These are phyloP conservation scores for Chlorokybus atmophyticus DNA, from an alignment of 139 green algal species.

Conservation along the genomic window DNA sequence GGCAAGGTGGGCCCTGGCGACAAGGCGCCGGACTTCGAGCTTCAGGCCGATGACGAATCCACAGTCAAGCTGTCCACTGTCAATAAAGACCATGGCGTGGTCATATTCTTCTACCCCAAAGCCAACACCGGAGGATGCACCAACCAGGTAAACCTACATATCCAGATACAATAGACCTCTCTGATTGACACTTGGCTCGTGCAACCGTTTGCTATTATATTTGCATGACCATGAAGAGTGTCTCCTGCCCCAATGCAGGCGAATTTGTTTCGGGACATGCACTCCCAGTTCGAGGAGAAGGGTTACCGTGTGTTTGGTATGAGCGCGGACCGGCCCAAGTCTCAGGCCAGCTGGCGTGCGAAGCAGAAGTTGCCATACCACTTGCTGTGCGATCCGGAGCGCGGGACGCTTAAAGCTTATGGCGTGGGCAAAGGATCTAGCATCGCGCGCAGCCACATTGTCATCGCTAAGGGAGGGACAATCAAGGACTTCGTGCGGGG, in stretches of 20 bases:
- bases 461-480: neutral
- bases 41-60: neutral
- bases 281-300: conserved; percentile 8
- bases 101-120: conserved; percentile 37
- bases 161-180: too few species aligned
- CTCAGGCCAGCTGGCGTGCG: conserved; percentile 31
- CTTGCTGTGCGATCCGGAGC: conserved; percentile 35
- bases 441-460: neutral
- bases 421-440: too few species aligned
- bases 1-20: too few species aligned
- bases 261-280: conserved; percentile 29
- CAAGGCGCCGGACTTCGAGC: too few species aligned
- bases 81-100: conserved; percentile 9
- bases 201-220: too few species aligned
- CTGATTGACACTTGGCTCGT: too few species aligned
- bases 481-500: neutral
- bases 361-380: conserved; percentile 31
- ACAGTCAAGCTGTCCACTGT: neutral
- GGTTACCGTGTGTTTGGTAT: conserved; percentile 34
- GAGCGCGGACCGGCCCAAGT: conserved; percentile 36
- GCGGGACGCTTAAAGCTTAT: too few species aligned
- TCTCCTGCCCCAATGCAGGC: too few species aligned
- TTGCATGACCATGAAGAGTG: too few species aligned
- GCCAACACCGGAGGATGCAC: conserved; percentile 32
- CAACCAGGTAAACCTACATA: too few species aligned